Base-by-base conservation (phyloP, 352 stramenopile genomes). In the Globisporangium heterothallicum region DNA sequence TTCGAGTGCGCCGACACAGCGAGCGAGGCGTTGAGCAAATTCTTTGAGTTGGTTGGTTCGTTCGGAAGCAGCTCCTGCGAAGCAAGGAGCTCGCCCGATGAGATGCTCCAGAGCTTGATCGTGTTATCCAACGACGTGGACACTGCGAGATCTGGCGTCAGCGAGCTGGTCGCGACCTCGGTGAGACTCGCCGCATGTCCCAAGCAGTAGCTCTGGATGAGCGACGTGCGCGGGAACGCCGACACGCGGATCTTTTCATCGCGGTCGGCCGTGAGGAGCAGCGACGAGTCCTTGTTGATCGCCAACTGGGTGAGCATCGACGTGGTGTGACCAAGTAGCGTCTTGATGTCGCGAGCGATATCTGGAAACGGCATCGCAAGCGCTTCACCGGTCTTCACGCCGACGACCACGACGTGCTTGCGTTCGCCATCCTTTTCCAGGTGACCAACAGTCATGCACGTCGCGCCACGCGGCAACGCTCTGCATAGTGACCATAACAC, bases 211-310 rank as follows among this genome's bases (percentile, higher is more conserved):
- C 69, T 88, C 53, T 90, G 74, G 32, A 94, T 71, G 53, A 92
- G 70, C 16, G 74, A 42, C 34, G 79, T 81, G 21, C 66, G 75
- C 5, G 84, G 84, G 49, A 94, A 94, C 43, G 74, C 64, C 25
- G 84, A 92, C 8, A 94, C 74, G n/a, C 84, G 79, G 40, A 94
- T 59, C 63, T 94, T 92, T 48, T 94, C 84, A 50, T 94, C 82
- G 24, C 84, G 78, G 49, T 94, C 84, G 1, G 76, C 84, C 13
- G 81, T 88, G 14, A 94, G 61, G 22, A 94, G 58, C 53, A 88
- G 54, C 43, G 58, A 64, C 46, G 66, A 77, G 52, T 88, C 62
- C 44, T 51, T 50, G 35, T 72, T 85, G 16, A 85, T 56, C 9
- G 70, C 68, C 53, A 94, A 63, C 62, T 85, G 66, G 42, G 81